Evolutionary conservation across 192 early-diverging fungal species (phyloP), one percentile per base, ranked within the genome.

Genomic region (Podila clonocystis): DNA sequence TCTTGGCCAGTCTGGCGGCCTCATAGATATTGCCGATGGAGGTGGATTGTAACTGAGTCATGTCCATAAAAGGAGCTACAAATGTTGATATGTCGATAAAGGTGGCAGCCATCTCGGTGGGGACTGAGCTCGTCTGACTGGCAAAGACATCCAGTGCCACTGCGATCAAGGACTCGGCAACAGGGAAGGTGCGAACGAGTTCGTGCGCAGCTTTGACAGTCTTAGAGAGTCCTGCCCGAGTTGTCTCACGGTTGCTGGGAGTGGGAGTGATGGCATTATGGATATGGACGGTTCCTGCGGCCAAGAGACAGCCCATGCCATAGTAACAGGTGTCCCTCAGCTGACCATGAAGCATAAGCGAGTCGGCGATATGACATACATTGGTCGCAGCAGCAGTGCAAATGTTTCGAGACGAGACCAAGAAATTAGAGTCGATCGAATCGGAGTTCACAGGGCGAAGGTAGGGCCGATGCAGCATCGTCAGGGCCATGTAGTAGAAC

Each of bases 381-480:
- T 79, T 74, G 8, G 72, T 83, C 17, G 84, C 84, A 12, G 84
- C 84, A 9, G 74, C 72, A 5, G 84, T 83, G 58, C 79, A 83
- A 36, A 82, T 75, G n/a, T 85, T 80, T 24, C 73, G 66, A 30
- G 84, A 85, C 15, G 70, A 72, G 17, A 65, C 63, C 61, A 80
- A 69, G 60, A 80, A 80, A 62, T 80, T 80, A 48, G 77, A 41
- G 29, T 80, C 77, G 58, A 80, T 80, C 3, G 77, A 65, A 1
- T 70, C 65, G 13, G 77, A 75, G 41, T 74, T 77, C 55, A 74
- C 65, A 34, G 84, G 72, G 69, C 75, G 75, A 72, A 82, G 77
- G 31, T 87, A 90, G 2, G 89, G 85, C 31, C 87, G 85, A 62
- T 90, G 89, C 22, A 90, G 52, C 68, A 90, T 74, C 26, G 86